These are phyloP conservation scores for Kodamaea arcana DNA, from an alignment of 1,139 yeast species.

Conservation along the genomic window DNA sequence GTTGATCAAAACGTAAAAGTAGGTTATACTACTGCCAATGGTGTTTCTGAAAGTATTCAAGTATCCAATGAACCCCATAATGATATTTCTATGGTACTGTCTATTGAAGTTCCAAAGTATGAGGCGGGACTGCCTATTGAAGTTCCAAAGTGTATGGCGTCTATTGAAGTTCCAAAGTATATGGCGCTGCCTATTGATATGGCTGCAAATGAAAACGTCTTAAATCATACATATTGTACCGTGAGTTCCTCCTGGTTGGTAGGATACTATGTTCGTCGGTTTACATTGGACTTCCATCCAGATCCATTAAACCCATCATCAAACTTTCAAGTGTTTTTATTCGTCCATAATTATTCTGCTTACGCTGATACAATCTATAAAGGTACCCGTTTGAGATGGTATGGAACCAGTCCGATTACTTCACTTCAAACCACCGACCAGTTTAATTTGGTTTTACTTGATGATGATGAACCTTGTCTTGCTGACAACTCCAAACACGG, in stretches of 20 bases:
- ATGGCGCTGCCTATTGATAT: not conserved
- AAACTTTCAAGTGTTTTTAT: slow-evolving; percentile 8
- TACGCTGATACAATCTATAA: slow-evolving; percentile 13
- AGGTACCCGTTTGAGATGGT: slow-evolving; percentile 10
- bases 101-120: no score
- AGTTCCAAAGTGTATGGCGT: no score
- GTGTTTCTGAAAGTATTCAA: not conserved
- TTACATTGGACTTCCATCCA: slow-evolving; percentile 9
- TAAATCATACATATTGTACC: slow-evolving; percentile 7
- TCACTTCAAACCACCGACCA: slow-evolving; percentile 2
- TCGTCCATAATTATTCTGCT: slow-evolving; percentile 9
- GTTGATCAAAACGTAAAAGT: no score
- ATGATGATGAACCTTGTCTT: slow-evolving; percentile 9
- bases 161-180: no score
- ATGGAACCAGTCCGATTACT: slow-evolving; percentile 8
- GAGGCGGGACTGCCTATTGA: no score
- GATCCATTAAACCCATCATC: slow-evolving; percentile 5
- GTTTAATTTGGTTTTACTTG: slow-evolving; percentile 6
- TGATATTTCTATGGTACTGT: no score
- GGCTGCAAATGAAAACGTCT: slow-evolving; percentile 1
- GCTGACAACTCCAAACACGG: slow-evolving; percentile 5
- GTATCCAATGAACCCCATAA: no score
- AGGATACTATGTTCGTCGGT: slow-evolving; percentile 9
- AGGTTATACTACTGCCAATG: no score
- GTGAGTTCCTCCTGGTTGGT: slow-evolving; percentile 9